Base-by-base conservation (phyloP, 352 stramenopile genomes). In the Globisporangium radiosum region DNA sequence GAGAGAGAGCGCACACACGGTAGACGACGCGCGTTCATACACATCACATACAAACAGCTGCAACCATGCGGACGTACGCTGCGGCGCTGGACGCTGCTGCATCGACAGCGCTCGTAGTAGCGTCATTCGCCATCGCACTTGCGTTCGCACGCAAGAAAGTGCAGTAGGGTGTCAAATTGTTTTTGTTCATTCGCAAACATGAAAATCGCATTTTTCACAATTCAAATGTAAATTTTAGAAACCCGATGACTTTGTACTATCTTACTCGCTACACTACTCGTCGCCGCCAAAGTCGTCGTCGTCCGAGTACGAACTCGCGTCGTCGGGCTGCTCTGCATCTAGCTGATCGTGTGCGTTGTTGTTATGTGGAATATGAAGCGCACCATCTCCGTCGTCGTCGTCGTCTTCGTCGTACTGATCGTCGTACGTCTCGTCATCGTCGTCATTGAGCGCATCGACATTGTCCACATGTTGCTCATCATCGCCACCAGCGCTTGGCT, bases 351-450 rank as follows among this genome's bases (percentile, higher is more conserved):
- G 38, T 2, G 10, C 43, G 19, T 0, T 42, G 25, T 33, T 33
- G 25, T 2, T 33, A 33, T 33, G 25, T 33, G 25, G 3, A 33
- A 33, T 33, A 33, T 33, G 25, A 3, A 33, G 25, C 25, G 25
- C 25, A 33, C 25, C 25, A 33, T 33, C 14, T 39, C 63, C 64
- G 19, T 65, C 53, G 13, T 69, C 48, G 42, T 72, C 60, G 17
- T 57, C 4, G 10, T 70, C 36, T 3, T 54, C 53, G 0, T 62
- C 56, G 17, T 64, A 65, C 10, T 68, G 42, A 19, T 70, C 60
- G 6, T 85, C 67, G 39, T 80, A 69, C 47, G 75, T 70, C 25
- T 72, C 61, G 43, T 78, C 74, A 6, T 73, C 60, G 11, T 83
- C 73, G 53, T 52, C 52, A 43, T 13, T 7, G 17, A 8, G 17